Evolutionary conservation across 163 green algal species (phyloP), one percentile per base, ranked within the genome.

Genomic region (Scenedesmus sp.): DNA sequence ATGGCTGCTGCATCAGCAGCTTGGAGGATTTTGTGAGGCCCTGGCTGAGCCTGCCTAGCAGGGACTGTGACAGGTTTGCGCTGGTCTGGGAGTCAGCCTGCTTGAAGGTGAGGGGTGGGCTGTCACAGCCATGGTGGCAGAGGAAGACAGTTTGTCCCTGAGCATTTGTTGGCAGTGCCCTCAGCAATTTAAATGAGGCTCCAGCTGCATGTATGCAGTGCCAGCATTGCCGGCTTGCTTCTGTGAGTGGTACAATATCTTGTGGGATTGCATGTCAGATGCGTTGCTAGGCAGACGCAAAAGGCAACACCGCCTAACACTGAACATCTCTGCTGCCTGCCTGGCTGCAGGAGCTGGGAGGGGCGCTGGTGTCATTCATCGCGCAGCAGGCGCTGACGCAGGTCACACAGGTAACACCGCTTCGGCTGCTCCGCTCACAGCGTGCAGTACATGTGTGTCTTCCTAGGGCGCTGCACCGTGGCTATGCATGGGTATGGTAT

Each of bases 11-110:
- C 66, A 82, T 84, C 9, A 23, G 46, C 62, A n/a, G 26, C 82
- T 83, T 64, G 0, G 89, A 96, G 46, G 96, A 98, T 92, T 98
- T 96, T 84, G 87, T 96, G 57, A 66, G 70, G 12, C 93, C 96
- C 52, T 98, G 97, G 96, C 52, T 88, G 57, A 70, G 20, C 13
- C 94, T 98, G 92, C 91, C 89, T 1, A 77, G 88, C 46, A 57
- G 82, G 26, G 94, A 94, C 55, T 94, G 87, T 67, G 96, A 98
- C 86, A 91, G 94, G 62, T 97, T 96, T 88, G 93, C 92, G 1
- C 93, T 98, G 52, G 95, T 98, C 10, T 98, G 96, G 95, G 96
- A 98, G 94, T 92, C 89, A 6, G 57, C 88, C 82, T 70, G 93
- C 57, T 88, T 95, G 57, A 92, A 79, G 88, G 82, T 87, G n/a